Conservation (phyloP, 257 asterid species). For the Rehmannia glutinosa region DNA sequence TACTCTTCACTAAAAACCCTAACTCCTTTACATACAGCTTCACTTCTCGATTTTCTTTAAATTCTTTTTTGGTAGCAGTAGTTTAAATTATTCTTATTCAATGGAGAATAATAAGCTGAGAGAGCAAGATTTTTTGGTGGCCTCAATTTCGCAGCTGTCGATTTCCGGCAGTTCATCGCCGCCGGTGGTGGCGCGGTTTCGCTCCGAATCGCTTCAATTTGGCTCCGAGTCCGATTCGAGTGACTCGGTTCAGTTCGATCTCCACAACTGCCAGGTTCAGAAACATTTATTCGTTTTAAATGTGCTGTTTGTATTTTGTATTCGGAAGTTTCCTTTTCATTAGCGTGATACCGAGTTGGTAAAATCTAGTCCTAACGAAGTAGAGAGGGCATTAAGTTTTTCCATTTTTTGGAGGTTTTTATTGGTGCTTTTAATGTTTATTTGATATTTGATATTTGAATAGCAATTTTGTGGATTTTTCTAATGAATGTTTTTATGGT, state of each 20-base stretch:
- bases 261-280: slow-evolving; percentile 46
- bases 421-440: not conserved
- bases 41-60: not conserved
- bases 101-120: slow-evolving; percentile 43
- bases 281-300: not conserved
- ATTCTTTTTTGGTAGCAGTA: not conserved
- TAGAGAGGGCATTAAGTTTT: not conserved
- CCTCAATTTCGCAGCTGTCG: slow-evolving; percentile 69
- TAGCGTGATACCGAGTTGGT: slow-evolving; percentile 6
- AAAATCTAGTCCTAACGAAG: not conserved
- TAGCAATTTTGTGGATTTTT: not conserved
- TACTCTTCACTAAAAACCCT: slow-evolving; percentile 46
- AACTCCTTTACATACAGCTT: slow-evolving; percentile 7
- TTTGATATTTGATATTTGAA: not conserved
- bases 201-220: slow-evolving; percentile 57
- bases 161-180: slow-evolving; percentile 51
- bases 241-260: slow-evolving; percentile 51
- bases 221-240: slow-evolving; percentile 43
- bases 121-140: slow-evolving; percentile 60
- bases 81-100: not conserved
- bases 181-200: slow-evolving; percentile 62
- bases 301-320: not conserved
- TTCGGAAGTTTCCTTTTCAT: not conserved
- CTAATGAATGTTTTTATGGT: not conserved
- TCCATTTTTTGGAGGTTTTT: not conserved